Evolutionary conservation across 2,329 filamentous ascomycete genomes (phyloP), one percentile per base, ranked within the genome.

Genomic region (Chaetoscypha palmicola): DNA sequence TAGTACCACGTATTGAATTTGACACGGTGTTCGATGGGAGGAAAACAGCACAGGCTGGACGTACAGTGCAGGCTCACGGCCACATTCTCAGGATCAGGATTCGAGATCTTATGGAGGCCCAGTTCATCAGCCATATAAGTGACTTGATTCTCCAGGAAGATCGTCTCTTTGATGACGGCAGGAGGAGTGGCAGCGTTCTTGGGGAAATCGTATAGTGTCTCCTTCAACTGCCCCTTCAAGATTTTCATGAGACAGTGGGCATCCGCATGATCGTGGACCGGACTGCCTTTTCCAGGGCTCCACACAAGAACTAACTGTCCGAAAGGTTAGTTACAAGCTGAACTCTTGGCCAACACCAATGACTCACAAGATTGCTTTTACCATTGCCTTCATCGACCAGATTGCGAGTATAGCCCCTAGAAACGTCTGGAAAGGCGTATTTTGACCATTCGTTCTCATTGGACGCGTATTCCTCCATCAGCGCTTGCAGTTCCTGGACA

Each of bases 101-200:
- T 95, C 53, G 76, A 79, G 47, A 95, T 83, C 42, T 81, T 79
- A 66, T 96, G 90, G 32, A 96, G 71, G 16, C 90, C 90, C 21
- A 95, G 78, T 67, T 88, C 79, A 62, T 95, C 90, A 30, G 86
- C 85, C 82, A 96, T 95, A 65, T 95, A 95, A 7, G 87, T 83
- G 30, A 94, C 87, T 50, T 83, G 70, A 52, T 91, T 83, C 59
- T 82, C 72, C 38, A 71, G 67, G 58, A 88, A 85, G 32, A 72
- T 74, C 30, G 76, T 85, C 58, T 86, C 76, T 34, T 77, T 81
- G 52, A 80, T 82, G 45, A 85, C 64, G 47, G 69, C 61, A 64
- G 85, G 80, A 2, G 81, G 79, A 4, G 69, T 68, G 38, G 73
- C 68, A 38, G 71, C 65, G 38, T 65, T 17, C 62, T 70, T 61